Evolutionary conservation across 23 red algal genomes (phyloP).

Genomic region (Cyanidium caldarium): DNA sequence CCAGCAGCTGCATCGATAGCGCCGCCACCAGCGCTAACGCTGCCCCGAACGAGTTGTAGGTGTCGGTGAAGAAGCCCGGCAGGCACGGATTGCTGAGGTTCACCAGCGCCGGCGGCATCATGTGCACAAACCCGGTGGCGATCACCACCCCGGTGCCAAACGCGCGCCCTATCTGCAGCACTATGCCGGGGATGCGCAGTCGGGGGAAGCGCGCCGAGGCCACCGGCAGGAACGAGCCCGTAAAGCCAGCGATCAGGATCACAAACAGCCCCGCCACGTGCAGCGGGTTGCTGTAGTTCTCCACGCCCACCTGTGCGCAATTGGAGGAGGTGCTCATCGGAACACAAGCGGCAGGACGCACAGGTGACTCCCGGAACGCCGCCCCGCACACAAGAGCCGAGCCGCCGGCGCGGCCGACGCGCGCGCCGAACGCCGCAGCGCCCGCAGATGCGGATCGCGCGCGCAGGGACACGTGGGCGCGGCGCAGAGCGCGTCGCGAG

Average conservation of each 20-base stretch:
- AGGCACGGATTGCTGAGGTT: conserved; percentile 16
- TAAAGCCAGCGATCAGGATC: conserved; percentile 1
- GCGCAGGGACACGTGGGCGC: too few relatives aligned
- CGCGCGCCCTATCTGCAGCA: conserved; percentile 9
- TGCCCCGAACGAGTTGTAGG: conserved; percentile 20
- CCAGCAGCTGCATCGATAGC: conserved; percentile 10
- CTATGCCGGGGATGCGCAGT: background rate
- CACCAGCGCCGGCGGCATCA: conserved; percentile 17
- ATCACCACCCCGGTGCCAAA: conserved; percentile 26
- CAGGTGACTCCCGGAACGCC: too few relatives aligned
- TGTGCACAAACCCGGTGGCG: conserved; percentile 25
- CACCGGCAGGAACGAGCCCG: conserved; percentile 6
- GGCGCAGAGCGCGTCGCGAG: too few relatives aligned
- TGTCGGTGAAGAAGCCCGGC: conserved; percentile 17
- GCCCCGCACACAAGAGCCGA: too few relatives aligned
- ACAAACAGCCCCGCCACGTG: conserved; percentile 14
- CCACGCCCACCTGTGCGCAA: background rate
- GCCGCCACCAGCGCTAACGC: conserved; percentile 17
- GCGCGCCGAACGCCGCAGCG: too few relatives aligned
- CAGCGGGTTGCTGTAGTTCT: conserved; percentile 4
- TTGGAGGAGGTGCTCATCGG: background rate
- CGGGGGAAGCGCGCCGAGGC: conserved; percentile 5
- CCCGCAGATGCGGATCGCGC: too few relatives aligned
- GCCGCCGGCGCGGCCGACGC: too few relatives aligned
- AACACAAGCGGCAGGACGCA: too few relatives aligned